phyloP scores from a whole-genome alignment of 192 early-diverging fungal species.

The Kickxella alabastrina region DNA sequence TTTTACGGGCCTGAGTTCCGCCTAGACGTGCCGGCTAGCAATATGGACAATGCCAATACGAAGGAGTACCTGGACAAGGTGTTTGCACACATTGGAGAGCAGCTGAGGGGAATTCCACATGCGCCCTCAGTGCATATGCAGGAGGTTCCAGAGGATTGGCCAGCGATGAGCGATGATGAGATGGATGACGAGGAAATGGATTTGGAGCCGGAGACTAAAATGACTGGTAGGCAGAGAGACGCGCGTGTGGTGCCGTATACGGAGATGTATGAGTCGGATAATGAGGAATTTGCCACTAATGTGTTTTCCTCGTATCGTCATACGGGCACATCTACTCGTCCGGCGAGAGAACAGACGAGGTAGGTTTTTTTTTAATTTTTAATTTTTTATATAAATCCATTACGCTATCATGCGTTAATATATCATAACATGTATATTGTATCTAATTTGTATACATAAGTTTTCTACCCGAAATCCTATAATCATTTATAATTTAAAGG shows the following conservation, averaged over 20 bases:
- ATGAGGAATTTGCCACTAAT: slow-evolving; percentile 21
- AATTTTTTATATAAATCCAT: background rate
- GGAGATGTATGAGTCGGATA: slow-evolving; percentile 45
- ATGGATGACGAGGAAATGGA: slow-evolving; percentile 38
- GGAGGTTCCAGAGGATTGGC: slow-evolving; percentile 44
- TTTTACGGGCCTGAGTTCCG: slow-evolving; percentile 91
- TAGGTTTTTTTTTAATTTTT: background rate
- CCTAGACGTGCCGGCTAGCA: slow-evolving; percentile 81
- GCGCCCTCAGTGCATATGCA: slow-evolving; percentile 59
- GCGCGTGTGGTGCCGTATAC: slow-evolving; percentile 40
- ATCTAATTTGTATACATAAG: no score
- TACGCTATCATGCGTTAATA: no score
- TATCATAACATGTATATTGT: no score
- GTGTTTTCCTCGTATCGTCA: slow-evolving; percentile 24
- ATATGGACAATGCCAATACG: slow-evolving; percentile 87
- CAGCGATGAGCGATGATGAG: slow-evolving; percentile 39
- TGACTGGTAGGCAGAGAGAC: slow-evolving; percentile 29
- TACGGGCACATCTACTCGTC: slow-evolving; percentile 36
- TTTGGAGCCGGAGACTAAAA: slow-evolving; percentile 20
- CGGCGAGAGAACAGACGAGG: slow-evolving; percentile 1
- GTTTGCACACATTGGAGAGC: slow-evolving; percentile 52
- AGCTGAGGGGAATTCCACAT: slow-evolving; percentile 57
- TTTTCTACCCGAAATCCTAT: no score
- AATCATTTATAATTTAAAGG: no score
- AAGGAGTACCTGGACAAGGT: slow-evolving; percentile 75